phyloP scores from a whole-genome alignment of 2,329 filamentous ascomycete species.

The Paecilomyces variotii region DNA sequence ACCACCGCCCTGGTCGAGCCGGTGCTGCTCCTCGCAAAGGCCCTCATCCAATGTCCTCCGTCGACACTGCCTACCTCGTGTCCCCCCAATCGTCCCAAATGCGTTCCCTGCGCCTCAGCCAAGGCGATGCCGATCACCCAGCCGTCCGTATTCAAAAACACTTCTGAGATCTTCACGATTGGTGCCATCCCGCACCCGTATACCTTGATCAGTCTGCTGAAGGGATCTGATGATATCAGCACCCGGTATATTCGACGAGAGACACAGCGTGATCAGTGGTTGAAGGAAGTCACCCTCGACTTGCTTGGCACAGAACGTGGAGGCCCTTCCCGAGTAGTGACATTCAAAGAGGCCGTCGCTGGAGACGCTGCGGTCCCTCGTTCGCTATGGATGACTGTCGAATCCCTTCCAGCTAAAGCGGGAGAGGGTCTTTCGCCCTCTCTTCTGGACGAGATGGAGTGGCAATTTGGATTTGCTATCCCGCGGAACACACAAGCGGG shows the following conservation, averaged over 20 bases:
- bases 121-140: slow-evolving; percentile 60
- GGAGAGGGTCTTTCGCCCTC: slow-evolving; percentile 47
- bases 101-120: slow-evolving; percentile 62
- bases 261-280: slow-evolving; percentile 70
- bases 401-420: slow-evolving; percentile 41
- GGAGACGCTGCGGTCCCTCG: slow-evolving; percentile 55
- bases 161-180: slow-evolving; percentile 66
- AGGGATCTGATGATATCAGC: slow-evolving; percentile 52
- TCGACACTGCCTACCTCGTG: slow-evolving; percentile 69
- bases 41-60: slow-evolving; percentile 66
- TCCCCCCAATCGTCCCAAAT: slow-evolving; percentile 70
- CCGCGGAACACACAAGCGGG: slow-evolving; percentile 44
- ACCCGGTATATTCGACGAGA: slow-evolving; percentile 58
- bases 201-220: slow-evolving; percentile 63
- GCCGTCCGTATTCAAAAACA: slow-evolving; percentile 62
- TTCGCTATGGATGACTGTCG: slow-evolving; percentile 76
- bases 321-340: slow-evolving; percentile 58
- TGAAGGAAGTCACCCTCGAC: slow-evolving; percentile 61
- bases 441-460: slow-evolving; percentile 62
- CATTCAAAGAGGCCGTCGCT: slow-evolving; percentile 75
- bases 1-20: slow-evolving; percentile 65
- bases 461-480: slow-evolving; percentile 80
- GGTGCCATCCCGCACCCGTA: slow-evolving; percentile 87
- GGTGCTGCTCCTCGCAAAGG: slow-evolving; percentile 63
- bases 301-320: slow-evolving; percentile 57